phyloP scores from a whole-genome alignment of 129 eudicot genomes.

The Logfia minima region DNA sequence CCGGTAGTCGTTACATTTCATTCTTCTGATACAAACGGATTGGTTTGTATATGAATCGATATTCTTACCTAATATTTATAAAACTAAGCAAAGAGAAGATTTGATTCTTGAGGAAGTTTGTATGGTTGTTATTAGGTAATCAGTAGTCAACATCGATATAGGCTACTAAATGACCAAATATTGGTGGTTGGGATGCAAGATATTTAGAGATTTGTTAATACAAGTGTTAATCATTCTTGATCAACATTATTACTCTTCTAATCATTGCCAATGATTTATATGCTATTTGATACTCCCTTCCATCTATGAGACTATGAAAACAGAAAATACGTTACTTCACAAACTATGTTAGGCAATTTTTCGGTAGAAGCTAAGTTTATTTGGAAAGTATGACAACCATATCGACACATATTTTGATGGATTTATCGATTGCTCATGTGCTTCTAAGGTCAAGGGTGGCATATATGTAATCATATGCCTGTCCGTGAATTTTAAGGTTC shows the following conservation, averaged over 20 bases:
- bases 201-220: slow-evolving; percentile 1
- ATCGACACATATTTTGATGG: not conserved
- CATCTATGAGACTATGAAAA: not conserved
- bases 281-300: slow-evolving; percentile 20
- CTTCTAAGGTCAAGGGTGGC: not conserved
- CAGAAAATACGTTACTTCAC: not conserved
- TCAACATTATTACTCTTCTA: slow-evolving; percentile 12
- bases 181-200: slow-evolving; percentile 26
- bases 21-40: too few species aligned
- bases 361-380: not conserved
- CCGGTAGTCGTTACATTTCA: too few species aligned
- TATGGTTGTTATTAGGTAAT: slow-evolving; percentile 25
- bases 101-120: slow-evolving; percentile 16
- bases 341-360: not conserved
- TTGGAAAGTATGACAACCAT: too few species aligned
- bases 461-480: too few species aligned
- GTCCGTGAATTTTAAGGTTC: too few species aligned
- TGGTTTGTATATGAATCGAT: too few species aligned
- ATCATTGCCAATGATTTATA: slow-evolving; percentile 37
- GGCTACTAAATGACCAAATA: slow-evolving; percentile 29
- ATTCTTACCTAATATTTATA: too few species aligned
- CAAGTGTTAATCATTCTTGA: slow-evolving; percentile 27
- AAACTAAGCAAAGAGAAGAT: slow-evolving; percentile 11
- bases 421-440: not conserved
- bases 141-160: slow-evolving; percentile 25